A percentile compares a stretch with the other conserved stretches of the same genome.
These are phyloP conservation scores for Debaryomyces fabryi DNA, from an alignment of 1,139 yeast species.

Conservation along the genomic window DNA sequence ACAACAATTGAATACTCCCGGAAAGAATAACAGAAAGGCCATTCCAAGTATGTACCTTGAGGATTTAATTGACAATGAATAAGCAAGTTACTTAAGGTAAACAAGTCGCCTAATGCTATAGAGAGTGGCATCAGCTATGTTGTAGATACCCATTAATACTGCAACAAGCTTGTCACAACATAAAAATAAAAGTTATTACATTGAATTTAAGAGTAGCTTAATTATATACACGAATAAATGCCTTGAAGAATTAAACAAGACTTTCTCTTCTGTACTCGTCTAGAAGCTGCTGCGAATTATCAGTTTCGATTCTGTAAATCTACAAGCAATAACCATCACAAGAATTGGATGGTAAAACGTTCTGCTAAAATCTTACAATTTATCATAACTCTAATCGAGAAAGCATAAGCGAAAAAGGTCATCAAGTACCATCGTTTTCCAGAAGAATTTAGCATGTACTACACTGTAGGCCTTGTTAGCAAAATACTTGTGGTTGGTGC, in stretches of 20 bases:
- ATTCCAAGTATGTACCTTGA: conserved; percentile 63
- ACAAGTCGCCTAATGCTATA: not conserved
- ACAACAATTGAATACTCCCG: conserved; percentile 14
- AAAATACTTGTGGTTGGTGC: conserved; percentile 2
- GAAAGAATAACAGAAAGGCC: conserved; percentile 31
- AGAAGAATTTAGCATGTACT: not conserved
- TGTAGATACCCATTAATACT: not conserved
- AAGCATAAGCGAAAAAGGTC: not conserved
- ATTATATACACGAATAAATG: conserved; percentile 4
- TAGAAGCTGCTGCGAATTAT: not conserved
- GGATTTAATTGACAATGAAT: conserved; percentile 49
- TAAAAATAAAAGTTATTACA: not conserved
- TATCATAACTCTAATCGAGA: not conserved
- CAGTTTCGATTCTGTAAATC: too few relatives aligned
- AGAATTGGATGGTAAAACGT: too few relatives aligned
- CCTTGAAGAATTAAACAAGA: not conserved
- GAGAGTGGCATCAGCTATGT: not conserved
- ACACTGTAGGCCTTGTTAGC: not conserved
- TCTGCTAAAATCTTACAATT: not conserved
- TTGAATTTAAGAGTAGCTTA: not conserved
- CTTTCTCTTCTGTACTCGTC: not conserved
- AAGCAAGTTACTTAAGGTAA: not conserved
- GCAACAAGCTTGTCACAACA: not conserved
- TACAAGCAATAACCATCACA: too few relatives aligned
- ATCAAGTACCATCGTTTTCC: not conserved